Evolutionary conservation across 306 rosid genomes (phyloP).

Genomic region (Leucaena leucocephala): DNA sequence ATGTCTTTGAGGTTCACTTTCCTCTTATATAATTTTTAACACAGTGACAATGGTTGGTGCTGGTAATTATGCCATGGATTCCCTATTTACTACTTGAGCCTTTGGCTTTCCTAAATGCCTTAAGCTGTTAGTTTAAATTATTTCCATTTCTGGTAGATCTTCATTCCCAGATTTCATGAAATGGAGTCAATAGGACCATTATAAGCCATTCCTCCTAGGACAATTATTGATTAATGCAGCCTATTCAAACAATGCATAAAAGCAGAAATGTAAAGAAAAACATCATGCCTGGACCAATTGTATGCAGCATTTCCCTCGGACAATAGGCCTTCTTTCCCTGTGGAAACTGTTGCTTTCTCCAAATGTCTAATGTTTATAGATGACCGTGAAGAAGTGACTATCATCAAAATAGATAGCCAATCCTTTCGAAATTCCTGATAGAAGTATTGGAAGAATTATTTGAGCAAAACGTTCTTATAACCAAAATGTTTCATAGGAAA

Average conservation of each 20-base stretch:
- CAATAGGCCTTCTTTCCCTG: constrained; percentile 94
- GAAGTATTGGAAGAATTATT: constrained; percentile 16
- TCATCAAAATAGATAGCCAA: constrained; percentile 89
- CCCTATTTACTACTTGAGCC: not conserved
- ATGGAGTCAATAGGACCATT: not conserved
- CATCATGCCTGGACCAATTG: constrained; percentile 90
- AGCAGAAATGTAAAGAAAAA: constrained; percentile 23
- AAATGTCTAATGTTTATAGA: constrained; percentile 94
- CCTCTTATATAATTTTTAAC: not conserved
- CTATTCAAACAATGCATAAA: constrained; percentile 20
- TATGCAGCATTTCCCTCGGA: constrained; percentile 96
- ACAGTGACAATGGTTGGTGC: constrained; percentile 2
- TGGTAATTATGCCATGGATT: not conserved
- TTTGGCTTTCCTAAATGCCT: not conserved
- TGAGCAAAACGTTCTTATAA: not conserved
- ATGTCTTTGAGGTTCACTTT: constrained; percentile 14
- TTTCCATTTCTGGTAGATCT: not conserved
- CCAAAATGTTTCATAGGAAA: constrained; percentile 3
- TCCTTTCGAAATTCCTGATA: constrained; percentile 88
- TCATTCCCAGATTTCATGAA: not conserved
- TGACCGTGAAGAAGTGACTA: constrained; percentile 93
- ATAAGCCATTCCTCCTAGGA: not conserved
- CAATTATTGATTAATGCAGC: constrained; percentile 19
- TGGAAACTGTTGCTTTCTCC: constrained; percentile 98
- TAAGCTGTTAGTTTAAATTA: not conserved